These are phyloP conservation scores for Gonapodya sp. DNA, from an alignment of 192 early-diverging fungal genomes.

Conservation along the genomic window DNA sequence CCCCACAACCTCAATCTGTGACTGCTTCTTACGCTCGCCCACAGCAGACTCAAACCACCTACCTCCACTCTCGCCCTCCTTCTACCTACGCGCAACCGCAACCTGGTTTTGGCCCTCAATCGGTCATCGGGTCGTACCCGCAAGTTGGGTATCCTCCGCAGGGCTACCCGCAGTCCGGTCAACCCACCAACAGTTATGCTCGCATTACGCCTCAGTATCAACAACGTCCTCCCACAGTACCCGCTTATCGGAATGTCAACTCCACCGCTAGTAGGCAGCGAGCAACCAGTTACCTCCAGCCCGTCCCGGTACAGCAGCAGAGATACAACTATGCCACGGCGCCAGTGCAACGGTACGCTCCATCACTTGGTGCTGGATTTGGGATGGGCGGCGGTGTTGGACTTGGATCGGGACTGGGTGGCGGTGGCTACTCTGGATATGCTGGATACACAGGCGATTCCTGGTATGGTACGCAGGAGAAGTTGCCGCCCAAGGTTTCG, in stretches of 20 bases:
- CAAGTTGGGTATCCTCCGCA: background rate
- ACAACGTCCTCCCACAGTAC: background rate
- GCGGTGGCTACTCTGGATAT: background rate
- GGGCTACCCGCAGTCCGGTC: background rate
- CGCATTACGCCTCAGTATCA: background rate
- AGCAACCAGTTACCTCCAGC: background rate
- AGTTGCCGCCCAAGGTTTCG: background rate
- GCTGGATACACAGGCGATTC: background rate
- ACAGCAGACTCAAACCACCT: background rate
- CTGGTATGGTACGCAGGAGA: background rate
- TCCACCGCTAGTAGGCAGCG: background rate
- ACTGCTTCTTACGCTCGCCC: background rate
- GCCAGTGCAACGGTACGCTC: background rate
- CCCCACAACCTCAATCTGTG: background rate
- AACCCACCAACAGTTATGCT: background rate
- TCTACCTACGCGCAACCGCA: background rate
- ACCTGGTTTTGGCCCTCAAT: background rate
- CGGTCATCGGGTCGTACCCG: background rate
- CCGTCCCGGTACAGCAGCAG: no score
- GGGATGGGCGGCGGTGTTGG: background rate
- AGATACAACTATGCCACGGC: background rate
- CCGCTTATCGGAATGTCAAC: background rate
- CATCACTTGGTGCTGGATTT: background rate
- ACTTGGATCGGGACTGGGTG: background rate
- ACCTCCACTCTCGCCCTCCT: background rate